Base-by-base conservation (phyloP, 73 alveolate genomes). In the Blepharisma japonicum region DNA sequence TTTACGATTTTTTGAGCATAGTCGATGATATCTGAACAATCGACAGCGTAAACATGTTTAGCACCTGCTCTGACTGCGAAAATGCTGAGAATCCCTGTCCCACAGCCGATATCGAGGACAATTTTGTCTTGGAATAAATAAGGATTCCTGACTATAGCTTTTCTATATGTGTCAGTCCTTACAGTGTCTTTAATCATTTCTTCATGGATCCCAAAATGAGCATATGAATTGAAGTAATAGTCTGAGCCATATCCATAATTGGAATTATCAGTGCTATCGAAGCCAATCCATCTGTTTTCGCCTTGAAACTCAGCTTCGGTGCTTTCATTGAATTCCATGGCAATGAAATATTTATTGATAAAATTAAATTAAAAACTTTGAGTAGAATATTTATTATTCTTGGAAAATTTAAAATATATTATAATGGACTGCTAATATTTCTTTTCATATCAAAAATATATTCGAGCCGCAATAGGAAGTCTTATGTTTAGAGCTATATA, bases 21-120 rank as follows among this genome's bases (percentile, higher is more conserved):
- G 46, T 87, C 89, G 27, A 96, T 98, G 9, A 96, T 93, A 68
- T 95, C 98, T 9, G 99, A 98, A 70, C 81, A 86, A 71, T 96
- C 99, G 78, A 96, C 90, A 7, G 96, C 99, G 81, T 94, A 94
- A 14, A 96, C 99, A 81, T 96, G 97, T 55, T 78, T 86, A 5
- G 99, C 99, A 20, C 99, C 99, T 11, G 99, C 98, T 74, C 87
- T 74, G 20, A 97, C 98, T 7, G 99, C 99, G 84, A 96, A 96
- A 77, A 96, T 87, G 32, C 94, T 76, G 53, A 96, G 87, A 50
- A 96, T 95, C 11, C 99, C 99, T 8, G 99, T 96, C 42, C 99
- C 99, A 56, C 98, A 92, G 45, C 99, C 99, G 18, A 96, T 88
- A 85, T 96, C 99, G 3, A 96, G 90, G 23, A 96, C 99, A 27